Evolutionary conservation across 2,329 filamentous ascomycete species (phyloP).

Genomic region (Ilyonectria sp.): DNA sequence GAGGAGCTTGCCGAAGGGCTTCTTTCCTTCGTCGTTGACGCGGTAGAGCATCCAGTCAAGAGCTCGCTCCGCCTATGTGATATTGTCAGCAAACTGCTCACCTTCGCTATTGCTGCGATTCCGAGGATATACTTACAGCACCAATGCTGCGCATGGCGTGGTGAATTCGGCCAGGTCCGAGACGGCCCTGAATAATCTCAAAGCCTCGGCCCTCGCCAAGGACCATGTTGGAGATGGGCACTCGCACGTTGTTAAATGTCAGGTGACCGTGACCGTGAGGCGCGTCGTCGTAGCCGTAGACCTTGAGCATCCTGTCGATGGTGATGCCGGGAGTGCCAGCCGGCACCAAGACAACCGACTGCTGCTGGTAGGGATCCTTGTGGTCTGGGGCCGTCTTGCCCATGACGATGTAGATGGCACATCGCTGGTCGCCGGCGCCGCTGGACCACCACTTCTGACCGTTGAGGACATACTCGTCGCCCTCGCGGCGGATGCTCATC

Average conservation of each 20-base stretch:
- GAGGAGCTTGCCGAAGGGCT: constrained; percentile 90
- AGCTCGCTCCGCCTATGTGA: constrained; percentile 80
- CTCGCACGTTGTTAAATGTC: constrained; percentile 89
- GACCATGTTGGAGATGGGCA: constrained; percentile 87
- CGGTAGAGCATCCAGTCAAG: constrained; percentile 96
- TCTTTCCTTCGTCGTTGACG: constrained; percentile 92
- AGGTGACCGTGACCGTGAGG: constrained; percentile 98
- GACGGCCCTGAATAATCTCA: constrained; percentile 97
- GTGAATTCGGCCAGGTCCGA: constrained; percentile 96
- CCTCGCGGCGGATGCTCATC: constrained; percentile 85
- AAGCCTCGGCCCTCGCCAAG: constrained; percentile 95
- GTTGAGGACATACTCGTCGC: constrained; percentile 91
- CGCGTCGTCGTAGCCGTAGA: constrained; percentile 98
- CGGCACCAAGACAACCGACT: constrained; percentile 93
- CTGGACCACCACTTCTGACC: constrained; percentile 99
- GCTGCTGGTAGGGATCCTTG: constrained; percentile 86
- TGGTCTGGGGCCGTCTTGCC: constrained; percentile 88
- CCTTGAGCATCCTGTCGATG: constrained; percentile 93
- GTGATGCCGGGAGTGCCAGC: constrained; percentile 86
- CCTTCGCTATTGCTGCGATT: neutral
- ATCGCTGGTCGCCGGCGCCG: constrained; percentile 92
- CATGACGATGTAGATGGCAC: constrained; percentile 96
- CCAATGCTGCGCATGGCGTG: constrained; percentile 98
- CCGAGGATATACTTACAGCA: constrained; percentile 66
- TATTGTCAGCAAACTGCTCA: constrained; percentile 22